Percentiles rank a stretch among this genome's conserved stretches.
Evolutionary conservation across 2,329 filamentous ascomycete species (phyloP).

Genomic region (Penicillium sp.): DNA sequence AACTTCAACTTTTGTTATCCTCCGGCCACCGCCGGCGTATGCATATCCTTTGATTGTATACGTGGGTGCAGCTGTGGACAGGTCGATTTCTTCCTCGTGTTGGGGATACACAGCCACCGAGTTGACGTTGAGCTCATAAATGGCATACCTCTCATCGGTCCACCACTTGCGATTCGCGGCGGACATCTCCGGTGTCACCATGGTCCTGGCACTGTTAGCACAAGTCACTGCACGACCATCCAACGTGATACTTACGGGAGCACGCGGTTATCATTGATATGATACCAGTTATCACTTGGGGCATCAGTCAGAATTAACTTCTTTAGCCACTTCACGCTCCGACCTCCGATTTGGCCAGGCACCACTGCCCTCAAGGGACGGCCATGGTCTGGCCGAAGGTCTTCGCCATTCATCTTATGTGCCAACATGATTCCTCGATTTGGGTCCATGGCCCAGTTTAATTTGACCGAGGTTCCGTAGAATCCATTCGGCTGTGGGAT

Average conservation of each 20-base stretch:
- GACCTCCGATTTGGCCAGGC: conserved; percentile 85
- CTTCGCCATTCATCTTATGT: conserved; percentile 85
- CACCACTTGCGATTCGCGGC: conserved; percentile 72
- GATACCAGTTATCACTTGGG: conserved; percentile 91
- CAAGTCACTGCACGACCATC: neutral
- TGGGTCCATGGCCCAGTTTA: conserved; percentile 83
- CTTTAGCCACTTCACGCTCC: conserved; percentile 92
- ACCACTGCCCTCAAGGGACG: conserved; percentile 79
- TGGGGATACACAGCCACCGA: conserved; percentile 76
- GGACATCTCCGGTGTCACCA: conserved; percentile 76
- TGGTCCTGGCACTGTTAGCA: conserved; percentile 54
- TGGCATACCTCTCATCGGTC: conserved; percentile 86
- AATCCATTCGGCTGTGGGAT: conserved; percentile 68
- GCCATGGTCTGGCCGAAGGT: conserved; percentile 77
- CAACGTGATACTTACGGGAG: conserved; percentile 55
- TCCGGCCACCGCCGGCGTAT: conserved; percentile 81
- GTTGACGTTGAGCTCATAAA: conserved; percentile 88
- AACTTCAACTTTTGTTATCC: conserved; percentile 77
- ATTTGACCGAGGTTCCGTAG: conserved; percentile 83
- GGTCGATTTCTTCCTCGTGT: conserved; percentile 66
- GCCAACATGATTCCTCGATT: conserved; percentile 83
- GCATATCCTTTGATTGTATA: conserved; percentile 79
- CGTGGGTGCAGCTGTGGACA: conserved; percentile 48
- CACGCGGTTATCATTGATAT: conserved; percentile 90
- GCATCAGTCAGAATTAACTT: conserved; percentile 71